These are phyloP conservation scores for Fusarium sp. DNA, from an alignment of 2,329 filamentous ascomycete species.

Conservation along the genomic window DNA sequence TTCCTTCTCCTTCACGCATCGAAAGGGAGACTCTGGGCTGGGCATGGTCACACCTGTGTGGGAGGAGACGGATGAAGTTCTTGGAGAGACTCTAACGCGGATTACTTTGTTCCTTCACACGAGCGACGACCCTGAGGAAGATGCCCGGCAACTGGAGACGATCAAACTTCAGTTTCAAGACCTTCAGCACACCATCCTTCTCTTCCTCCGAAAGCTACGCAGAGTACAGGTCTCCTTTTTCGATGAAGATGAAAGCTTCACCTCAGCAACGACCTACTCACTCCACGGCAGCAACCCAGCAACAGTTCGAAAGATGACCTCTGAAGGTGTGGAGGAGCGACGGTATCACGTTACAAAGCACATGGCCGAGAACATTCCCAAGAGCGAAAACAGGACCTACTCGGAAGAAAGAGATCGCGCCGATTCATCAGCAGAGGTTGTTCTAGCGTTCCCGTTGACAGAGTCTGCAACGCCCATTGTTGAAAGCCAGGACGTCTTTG, in stretches of 20 bases:
- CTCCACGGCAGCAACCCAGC: constrained; percentile 15
- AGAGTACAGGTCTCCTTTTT: constrained; percentile 49
- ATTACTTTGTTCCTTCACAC: constrained; percentile 54
- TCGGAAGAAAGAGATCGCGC: constrained; percentile 41
- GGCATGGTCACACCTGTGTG: constrained; percentile 63
- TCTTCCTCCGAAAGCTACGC: constrained; percentile 57
- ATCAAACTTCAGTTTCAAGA: constrained; percentile 52
- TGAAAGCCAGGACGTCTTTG: constrained; percentile 56
- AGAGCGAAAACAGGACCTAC: constrained; percentile 51
- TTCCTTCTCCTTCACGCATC: constrained; percentile 58
- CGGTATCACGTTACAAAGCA: constrained; percentile 47
- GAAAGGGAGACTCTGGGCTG: constrained; percentile 56
- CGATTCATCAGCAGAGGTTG: constrained; percentile 49
- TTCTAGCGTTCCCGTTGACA: constrained; percentile 60
- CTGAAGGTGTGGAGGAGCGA: constrained; percentile 3
- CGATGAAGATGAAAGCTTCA: constrained; percentile 24
- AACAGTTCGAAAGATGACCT: constrained; percentile 11
- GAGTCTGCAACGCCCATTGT: constrained; percentile 48
- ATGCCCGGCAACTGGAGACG: constrained; percentile 29
- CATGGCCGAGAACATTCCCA: constrained; percentile 44
- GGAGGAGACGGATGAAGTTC: constrained; percentile 43
- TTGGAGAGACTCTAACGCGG: constrained; percentile 44
- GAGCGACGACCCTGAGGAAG: constrained; percentile 29
- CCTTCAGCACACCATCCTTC: constrained; percentile 52
- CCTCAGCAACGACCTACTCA: constrained; percentile 18